These are phyloP conservation scores for Backusella parvicylindrica DNA, from an alignment of 192 early-diverging fungal species.

Conservation along the genomic window DNA sequence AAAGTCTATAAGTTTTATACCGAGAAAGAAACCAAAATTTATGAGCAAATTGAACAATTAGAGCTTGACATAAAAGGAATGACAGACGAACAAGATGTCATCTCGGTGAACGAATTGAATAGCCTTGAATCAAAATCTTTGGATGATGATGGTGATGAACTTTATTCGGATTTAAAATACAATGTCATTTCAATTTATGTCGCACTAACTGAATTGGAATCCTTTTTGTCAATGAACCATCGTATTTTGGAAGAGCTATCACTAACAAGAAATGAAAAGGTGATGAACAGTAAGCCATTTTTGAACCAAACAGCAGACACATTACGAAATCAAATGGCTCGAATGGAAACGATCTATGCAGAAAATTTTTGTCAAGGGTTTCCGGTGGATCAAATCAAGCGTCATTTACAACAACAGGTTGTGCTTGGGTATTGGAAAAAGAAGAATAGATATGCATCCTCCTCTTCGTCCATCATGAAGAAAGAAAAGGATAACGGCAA, in stretches of 20 bases:
- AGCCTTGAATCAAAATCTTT: not conserved
- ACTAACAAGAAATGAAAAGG: not conserved
- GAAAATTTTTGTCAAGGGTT: not conserved
- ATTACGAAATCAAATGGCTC: not conserved
- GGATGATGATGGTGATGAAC: not conserved
- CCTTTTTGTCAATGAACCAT: not conserved
- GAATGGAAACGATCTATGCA: not conserved
- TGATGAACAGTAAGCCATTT: not conserved
- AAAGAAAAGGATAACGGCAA: not conserved
- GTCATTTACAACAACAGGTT: not conserved
- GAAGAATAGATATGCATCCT: not conserved
- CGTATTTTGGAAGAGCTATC: not conserved
- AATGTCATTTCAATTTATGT: not conserved
- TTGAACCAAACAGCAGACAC: not conserved
- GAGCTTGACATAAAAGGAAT: not conserved
- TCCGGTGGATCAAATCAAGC: not conserved
- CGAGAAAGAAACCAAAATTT: not conserved
- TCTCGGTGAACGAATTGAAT: not conserved
- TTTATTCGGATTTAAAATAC: not conserved
- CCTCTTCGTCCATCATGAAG: not conserved
- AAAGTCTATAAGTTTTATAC: not conserved
- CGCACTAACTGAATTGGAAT: not conserved
- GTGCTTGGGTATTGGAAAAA: not conserved
- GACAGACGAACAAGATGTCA: not conserved
- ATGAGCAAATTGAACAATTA: not conserved